A percentile compares a stretch with the other conserved stretches of the same genome.
These are phyloP conservation scores for Globisporangium spinosum DNA, from an alignment of 352 stramenopile species.

Conservation along the genomic window DNA sequence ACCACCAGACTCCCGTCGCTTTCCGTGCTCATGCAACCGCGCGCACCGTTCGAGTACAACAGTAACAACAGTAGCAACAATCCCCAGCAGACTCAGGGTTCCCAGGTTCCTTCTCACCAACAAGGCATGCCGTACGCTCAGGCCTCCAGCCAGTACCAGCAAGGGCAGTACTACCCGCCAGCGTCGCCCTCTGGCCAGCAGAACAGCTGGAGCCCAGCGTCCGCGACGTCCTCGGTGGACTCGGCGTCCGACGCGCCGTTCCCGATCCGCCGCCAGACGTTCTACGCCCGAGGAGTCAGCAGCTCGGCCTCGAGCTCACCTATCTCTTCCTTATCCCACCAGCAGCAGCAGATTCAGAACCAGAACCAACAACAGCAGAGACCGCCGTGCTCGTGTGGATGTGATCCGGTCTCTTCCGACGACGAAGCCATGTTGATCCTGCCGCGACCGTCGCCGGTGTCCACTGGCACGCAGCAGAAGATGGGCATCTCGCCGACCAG, in stretches of 20 bases:
- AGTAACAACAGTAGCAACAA: neutral
- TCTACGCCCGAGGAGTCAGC: constrained; percentile 4
- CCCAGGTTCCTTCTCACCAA: neutral
- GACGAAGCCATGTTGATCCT: constrained; percentile 9
- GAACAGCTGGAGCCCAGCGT: constrained; percentile 12
- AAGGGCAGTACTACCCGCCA: constrained; percentile 8
- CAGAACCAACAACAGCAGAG: neutral
- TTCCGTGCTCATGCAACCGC: constrained; percentile 19
- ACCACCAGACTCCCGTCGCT: constrained; percentile 10
- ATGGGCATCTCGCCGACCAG: constrained; percentile 11
- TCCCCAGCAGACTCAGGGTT: neutral
- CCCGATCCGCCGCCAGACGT: constrained; percentile 16
- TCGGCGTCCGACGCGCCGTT: constrained; percentile 7
- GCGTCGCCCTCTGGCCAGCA: neutral
- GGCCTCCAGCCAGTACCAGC: neutral
- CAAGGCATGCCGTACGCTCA: neutral
- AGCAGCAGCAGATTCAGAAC: neutral
- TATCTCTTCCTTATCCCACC: neutral
- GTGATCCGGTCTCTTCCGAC: constrained; percentile 12
- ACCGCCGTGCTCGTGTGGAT: constrained; percentile 13
- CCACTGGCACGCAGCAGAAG: neutral
- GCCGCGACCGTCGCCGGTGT: neutral
- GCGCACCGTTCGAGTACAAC: neutral
- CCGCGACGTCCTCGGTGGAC: constrained; percentile 11
- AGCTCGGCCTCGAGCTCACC: neutral